A percentile compares a stretch with the other conserved stretches of the same genome.
Evolutionary conservation across 2,329 filamentous ascomycete genomes (phyloP).

Genomic region (Cadophora sp.): DNA sequence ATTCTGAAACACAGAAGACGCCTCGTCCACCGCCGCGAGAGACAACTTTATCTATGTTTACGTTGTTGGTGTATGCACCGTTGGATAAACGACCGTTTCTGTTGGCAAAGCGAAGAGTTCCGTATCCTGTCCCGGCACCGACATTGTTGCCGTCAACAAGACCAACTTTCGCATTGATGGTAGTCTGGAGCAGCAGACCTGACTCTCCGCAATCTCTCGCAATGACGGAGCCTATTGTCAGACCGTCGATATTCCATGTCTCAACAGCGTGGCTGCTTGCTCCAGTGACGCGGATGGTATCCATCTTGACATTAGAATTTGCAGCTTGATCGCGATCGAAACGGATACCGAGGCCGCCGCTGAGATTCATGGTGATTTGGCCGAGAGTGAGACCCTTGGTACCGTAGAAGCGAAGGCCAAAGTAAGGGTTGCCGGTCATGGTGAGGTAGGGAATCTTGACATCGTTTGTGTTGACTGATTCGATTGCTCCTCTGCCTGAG

Average conservation of each 20-base stretch:
- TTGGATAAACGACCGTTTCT: neutral
- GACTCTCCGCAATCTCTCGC: constrained; percentile 13
- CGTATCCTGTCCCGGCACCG: constrained; percentile 13
- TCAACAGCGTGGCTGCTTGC: constrained; percentile 21
- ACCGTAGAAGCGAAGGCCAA: constrained; percentile 17
- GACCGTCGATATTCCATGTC: constrained; percentile 21
- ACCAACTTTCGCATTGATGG: constrained; percentile 11
- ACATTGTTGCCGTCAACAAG: constrained; percentile 18
- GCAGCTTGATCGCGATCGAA: constrained; percentile 19
- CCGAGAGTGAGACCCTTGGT: constrained; percentile 1
- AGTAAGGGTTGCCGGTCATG: constrained; percentile 8
- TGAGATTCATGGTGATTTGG: constrained; percentile 19
- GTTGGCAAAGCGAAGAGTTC: constrained; percentile 18
- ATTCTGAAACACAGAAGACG: constrained; percentile 18
- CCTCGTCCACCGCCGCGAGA: constrained; percentile 16
- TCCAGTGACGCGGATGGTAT: constrained; percentile 10
- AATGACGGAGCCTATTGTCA: constrained; percentile 14
- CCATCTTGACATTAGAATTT: constrained; percentile 15
- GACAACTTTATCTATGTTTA: constrained; percentile 12
- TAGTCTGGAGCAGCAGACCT: constrained; percentile 16
- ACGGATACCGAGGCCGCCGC: constrained; percentile 7
- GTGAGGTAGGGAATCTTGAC: constrained; percentile 19
- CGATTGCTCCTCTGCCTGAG: neutral
- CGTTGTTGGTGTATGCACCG: constrained; percentile 6
- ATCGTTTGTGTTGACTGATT: constrained; percentile 8